Base-by-base conservation (phyloP, 768 basidiomycete genomes). In the Coprinopsis strossmayeri region DNA sequence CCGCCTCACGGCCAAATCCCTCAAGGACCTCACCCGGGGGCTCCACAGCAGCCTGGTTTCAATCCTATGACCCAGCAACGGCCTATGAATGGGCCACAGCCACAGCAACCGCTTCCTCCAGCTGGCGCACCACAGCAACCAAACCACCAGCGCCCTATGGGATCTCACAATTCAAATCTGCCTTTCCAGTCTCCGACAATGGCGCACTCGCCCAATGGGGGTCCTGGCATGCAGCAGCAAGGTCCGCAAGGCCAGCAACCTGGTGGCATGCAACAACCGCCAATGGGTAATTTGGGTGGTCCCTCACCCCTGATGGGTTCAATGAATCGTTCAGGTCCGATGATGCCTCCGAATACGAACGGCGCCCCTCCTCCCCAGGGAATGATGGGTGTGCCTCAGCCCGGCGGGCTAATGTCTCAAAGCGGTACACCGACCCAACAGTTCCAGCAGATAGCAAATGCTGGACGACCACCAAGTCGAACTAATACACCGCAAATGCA, bases 161-260 rank as follows among this genome's bases (percentile, higher is more conserved):
- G 52, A 49, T 30, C 53, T 28, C 45, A 41, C 47, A 46, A 49
- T 50, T 42, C 34, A 45, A 41, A 45, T 42, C 11, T 74, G 12
- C 75, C 77, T 7, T 85, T 80, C 61, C 79, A 74, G 34, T 84
- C 82, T 18, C 84, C 84, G 3, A 81, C 76, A 1, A 81, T 85
- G 50, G 50, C 79, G 1, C 74, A 77, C 44, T 81, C 82, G 2
- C 76, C 79, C 39, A 60, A 59, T 5, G 64, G 64, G 45, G 52
- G 53, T 17, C 26, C 38, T 15, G 38, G 39, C 5, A 45, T 46
- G 35, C 57, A 50, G 44, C 51, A n/a, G n/a, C n/a, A 51, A 47
- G 52, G 41, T 43, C 24, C 61, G 42, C 41, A 53, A 41, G 15
- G 45, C 7, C 46, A 48, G 10, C 38, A 61, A 53, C 24, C 58